Evolutionary conservation across 495 filamentous ascomycete genomes (phyloP).

Genomic region (Paragyromitra xinjiangensis): DNA sequence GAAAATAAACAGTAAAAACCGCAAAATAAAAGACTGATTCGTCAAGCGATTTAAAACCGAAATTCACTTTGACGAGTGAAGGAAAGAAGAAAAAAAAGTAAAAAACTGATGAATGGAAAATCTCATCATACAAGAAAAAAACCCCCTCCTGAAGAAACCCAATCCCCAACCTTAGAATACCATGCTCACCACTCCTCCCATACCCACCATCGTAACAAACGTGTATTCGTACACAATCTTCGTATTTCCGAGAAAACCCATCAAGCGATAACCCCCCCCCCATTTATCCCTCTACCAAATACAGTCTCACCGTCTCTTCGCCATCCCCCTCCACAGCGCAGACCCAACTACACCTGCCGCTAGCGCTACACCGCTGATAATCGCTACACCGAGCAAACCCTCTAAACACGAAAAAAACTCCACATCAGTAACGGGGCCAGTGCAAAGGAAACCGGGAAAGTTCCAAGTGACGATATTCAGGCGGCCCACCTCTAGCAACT

Average conservation of each 20-base stretch:
- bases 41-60: not conserved
- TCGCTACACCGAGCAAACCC: constrained; percentile 93
- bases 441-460: not conserved
- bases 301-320: constrained; percentile 63
- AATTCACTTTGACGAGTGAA: not conserved
- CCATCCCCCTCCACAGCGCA: constrained; percentile 75
- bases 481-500: constrained; percentile 71
- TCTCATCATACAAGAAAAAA: constrained; percentile 38
- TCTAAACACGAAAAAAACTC: constrained; percentile 61
- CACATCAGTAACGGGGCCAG: constrained; percentile 24
- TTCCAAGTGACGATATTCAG: not conserved
- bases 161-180: constrained; percentile 24
- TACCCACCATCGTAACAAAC: constrained; percentile 32
- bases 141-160: constrained; percentile 6
- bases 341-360: constrained; percentile 93
- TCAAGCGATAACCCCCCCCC: not conserved
- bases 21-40: not conserved
- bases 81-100: constrained; percentile 2
- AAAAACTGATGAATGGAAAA: constrained; percentile 15
- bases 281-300: not conserved
- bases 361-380: constrained; percentile 90
- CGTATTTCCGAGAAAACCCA: constrained; percentile 1
- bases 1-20: not conserved
- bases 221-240: constrained; percentile 31
- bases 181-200: constrained; percentile 27